Evolutionary conservation across 2,329 filamentous ascomycete genomes (phyloP).

Genomic region (Rhynchosporium graminicola): DNA sequence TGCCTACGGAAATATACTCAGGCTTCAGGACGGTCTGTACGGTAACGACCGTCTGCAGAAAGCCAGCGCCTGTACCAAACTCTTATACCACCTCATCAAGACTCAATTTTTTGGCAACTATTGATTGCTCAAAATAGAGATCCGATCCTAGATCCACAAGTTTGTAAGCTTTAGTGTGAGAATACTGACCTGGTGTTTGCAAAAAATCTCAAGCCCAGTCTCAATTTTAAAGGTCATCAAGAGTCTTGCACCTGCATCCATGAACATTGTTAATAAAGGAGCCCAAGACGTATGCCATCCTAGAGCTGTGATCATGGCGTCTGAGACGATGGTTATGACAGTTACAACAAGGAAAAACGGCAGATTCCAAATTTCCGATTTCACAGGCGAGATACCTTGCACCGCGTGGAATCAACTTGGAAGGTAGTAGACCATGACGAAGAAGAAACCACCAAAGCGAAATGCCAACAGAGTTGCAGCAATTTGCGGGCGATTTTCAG

Average conservation of each 20-base stretch:
- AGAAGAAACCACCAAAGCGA: conserved; percentile 37
- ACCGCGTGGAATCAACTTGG: conserved; percentile 51
- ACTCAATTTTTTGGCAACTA: too few relatives aligned
- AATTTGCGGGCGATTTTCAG: conserved; percentile 41
- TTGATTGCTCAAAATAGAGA: too few relatives aligned
- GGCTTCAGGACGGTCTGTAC: conserved; percentile 29
- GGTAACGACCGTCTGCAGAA: conserved; percentile 29
- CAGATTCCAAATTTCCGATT: conserved; percentile 41
- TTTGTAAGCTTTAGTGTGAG: too few relatives aligned
- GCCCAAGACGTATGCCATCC: conserved; percentile 37
- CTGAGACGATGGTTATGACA: conserved; percentile 37
- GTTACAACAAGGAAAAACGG: conserved; percentile 40
- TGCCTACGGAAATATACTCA: conserved; percentile 33
- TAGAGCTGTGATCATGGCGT: conserved; percentile 37
- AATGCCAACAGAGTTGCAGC: conserved; percentile 40
- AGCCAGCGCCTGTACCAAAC: conserved; percentile 30
- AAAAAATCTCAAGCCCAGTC: conserved; percentile 41
- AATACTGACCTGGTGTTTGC: conserved; percentile 28
- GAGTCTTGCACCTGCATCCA: conserved; percentile 45
- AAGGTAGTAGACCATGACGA: conserved; percentile 36
- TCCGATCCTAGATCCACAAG: too few relatives aligned
- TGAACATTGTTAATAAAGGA: conserved; percentile 26
- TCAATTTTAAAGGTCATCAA: conserved; percentile 42
- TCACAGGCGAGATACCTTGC: conserved; percentile 45
- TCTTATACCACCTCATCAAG: conserved; percentile 20